Base-by-base conservation (phyloP, 257 asterid species). In the Penstemon barbatus region DNA sequence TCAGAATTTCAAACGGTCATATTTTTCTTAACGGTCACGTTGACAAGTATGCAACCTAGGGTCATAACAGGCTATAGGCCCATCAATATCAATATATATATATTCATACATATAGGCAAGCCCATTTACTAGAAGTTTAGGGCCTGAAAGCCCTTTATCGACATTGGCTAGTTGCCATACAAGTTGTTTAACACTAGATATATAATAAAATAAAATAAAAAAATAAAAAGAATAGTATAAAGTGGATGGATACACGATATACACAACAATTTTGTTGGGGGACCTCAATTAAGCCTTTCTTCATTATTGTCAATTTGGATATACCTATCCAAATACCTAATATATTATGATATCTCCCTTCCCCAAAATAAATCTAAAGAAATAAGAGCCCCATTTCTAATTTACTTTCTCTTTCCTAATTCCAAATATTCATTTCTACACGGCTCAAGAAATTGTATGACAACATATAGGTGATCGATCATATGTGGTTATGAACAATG, bases 251-350 rank as follows among this genome's bases (percentile, higher is more conserved):
- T 25, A 25, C 33, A 25, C 33, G 33, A 11, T 46, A 58, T 4
- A 58, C 8, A 33, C 12, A 58, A 45, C 15, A 69, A 57, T 36
- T 57, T 52, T 33, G 74, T 60, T 59, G 2, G 7, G 68, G 25
- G 73, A 43, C 74, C 1, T 45, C 7, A 12, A 42, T 36, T 66
- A 59, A 69, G 64, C 69, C 62, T 39, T 25, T 25, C 11, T 11
- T 73, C 46, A 39, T 12, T 6, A 36, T 44, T 51, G n/a, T 63
- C 51, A 51, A 61, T 10, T 10, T 64, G 40, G 36, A n/a, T 1
- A 58, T 41, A 37, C 49, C 63, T 53, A 45, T 50, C 69, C 69
- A 6, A 38, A 48, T 13, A 5, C 71, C 67, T 41, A 44, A 56
- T 18, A 57, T 42, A 12, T 8, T 54, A 13, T 44, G 18, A 33